phyloP scores from a whole-genome alignment of 2,329 filamentous ascomycete genomes.

The Chrysoporthe austroafricana region DNA sequence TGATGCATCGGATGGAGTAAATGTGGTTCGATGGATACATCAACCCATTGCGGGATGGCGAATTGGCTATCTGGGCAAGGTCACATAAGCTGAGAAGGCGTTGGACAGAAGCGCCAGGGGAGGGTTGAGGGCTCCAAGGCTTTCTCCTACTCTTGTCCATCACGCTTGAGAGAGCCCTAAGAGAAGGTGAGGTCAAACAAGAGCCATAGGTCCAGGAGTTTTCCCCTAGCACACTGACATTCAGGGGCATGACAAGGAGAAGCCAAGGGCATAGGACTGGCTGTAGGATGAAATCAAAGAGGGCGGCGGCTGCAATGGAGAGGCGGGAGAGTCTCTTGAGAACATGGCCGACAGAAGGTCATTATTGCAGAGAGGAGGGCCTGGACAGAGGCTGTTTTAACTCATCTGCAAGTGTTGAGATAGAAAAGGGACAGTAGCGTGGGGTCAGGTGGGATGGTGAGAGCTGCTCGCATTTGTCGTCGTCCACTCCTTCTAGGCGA shows the following conservation, averaged over 20 bases:
- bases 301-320: background rate
- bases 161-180: background rate
- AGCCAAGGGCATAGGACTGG: background rate
- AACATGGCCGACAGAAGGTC: background rate
- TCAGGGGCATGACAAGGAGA: background rate
- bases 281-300: background rate
- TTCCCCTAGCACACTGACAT: background rate
- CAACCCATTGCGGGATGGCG: background rate
- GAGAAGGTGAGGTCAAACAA: background rate
- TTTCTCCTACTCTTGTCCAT: background rate
- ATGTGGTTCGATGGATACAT: background rate
- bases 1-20: background rate
- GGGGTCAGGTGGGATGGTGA: background rate
- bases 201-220: constrained; percentile 1
- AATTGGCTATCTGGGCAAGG: background rate
- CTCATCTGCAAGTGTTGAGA: background rate
- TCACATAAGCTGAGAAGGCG: background rate
- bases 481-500: background rate
- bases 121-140: background rate
- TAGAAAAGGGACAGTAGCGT: background rate
- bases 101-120: background rate
- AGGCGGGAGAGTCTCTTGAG: no score
- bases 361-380: background rate
- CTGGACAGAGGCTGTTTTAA: background rate
- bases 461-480: background rate